Evolutionary conservation across 768 basidiomycete genomes (phyloP).

Genomic region (Sistotremastrum niveocremeum): DNA sequence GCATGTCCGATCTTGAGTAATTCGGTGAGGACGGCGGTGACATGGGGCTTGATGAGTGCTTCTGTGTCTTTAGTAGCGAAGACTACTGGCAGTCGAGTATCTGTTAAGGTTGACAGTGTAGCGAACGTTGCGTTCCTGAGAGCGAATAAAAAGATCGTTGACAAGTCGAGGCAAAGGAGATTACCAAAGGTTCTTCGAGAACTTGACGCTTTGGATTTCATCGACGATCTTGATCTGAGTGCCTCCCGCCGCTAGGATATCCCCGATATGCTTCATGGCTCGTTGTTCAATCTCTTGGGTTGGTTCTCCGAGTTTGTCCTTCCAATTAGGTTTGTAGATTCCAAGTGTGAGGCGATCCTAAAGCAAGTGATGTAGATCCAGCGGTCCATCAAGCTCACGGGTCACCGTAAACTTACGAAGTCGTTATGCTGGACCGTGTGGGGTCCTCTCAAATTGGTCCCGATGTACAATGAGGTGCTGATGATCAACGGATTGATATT

Average conservation of each 20-base stretch:
- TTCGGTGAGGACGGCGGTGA: conserved; percentile 33
- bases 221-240: conserved; percentile 31
- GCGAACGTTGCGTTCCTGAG: conserved; percentile 37
- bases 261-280: conserved; percentile 31
- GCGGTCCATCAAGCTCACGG: not conserved
- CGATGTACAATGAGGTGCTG: conserved; percentile 41
- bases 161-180: not conserved
- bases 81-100: conserved; percentile 34
- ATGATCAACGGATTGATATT: conserved; percentile 32
- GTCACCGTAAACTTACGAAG: conserved; percentile 28
- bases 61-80: conserved; percentile 35
- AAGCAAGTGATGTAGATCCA: no score
- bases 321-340: conserved; percentile 31
- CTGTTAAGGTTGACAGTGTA: conserved; percentile 35
- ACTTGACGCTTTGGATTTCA: conserved; percentile 52
- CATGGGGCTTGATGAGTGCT: conserved; percentile 26
- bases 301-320: conserved; percentile 25
- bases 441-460: conserved; percentile 31
- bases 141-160: not conserved
- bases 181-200: conserved; percentile 45
- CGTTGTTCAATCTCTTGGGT: conserved; percentile 28
- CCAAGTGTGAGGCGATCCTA: conserved; percentile 42
- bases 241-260: conserved; percentile 34
- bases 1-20: conserved; percentile 29
- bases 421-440: conserved; percentile 38